Conservation (phyloP, 345 rosid species). For the Salix suchowensis region DNA sequence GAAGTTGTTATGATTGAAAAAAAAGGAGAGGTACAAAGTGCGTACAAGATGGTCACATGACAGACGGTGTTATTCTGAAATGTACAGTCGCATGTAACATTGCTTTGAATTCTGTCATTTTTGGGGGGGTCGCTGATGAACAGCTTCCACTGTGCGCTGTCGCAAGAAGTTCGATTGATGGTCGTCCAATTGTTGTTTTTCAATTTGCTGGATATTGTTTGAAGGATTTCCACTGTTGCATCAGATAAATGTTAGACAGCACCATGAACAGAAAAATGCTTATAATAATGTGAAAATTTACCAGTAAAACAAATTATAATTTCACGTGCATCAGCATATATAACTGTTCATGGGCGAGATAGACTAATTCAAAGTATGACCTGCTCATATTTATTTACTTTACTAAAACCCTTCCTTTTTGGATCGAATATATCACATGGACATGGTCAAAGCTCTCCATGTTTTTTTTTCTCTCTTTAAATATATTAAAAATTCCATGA, state of each 20-base stretch:
- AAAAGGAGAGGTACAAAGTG: neutral
- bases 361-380: no score
- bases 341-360: neutral
- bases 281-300: neutral
- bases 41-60: slow-evolving; percentile 63
- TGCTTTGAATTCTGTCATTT: slow-evolving; percentile 1
- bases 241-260: neutral
- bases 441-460: neutral
- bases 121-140: no score
- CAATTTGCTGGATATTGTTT: slow-evolving; percentile 42
- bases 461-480: no score
- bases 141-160: slow-evolving; percentile 33
- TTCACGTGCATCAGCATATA: neutral
- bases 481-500: no score
- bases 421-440: neutral
- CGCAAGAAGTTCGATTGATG: slow-evolving; percentile 37
- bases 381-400: no score
- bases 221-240: slow-evolving; percentile 45
- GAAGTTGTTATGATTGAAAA: neutral
- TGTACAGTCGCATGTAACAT: slow-evolving; percentile 52
- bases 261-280: neutral
- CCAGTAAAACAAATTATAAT: neutral
- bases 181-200: slow-evolving; percentile 30
- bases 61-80: slow-evolving; percentile 28
- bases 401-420: neutral